phyloP scores from a whole-genome alignment of 345 rosid species.

The Populus deltoides region DNA sequence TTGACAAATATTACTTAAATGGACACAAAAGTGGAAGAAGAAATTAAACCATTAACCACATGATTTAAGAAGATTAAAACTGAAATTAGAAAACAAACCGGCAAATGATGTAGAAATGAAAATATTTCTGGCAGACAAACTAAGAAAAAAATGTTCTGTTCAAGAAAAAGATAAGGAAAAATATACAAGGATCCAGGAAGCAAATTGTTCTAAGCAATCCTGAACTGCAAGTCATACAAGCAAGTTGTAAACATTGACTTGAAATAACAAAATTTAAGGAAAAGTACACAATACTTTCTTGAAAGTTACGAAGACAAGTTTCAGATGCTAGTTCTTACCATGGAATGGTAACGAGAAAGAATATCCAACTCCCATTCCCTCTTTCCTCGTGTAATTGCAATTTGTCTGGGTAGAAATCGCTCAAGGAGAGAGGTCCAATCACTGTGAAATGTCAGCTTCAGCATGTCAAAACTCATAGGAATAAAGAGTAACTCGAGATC shows the following conservation, averaged over 20 bases:
- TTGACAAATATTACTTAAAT: background rate
- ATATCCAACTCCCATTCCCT: constrained; percentile 95
- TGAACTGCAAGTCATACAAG: background rate
- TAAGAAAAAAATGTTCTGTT: background rate
- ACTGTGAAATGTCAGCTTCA: constrained; percentile 31
- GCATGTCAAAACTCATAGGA: background rate
- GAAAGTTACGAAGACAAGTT: background rate
- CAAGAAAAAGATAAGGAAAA: background rate
- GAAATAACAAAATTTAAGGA: background rate
- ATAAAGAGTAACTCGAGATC: background rate
- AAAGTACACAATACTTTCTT: background rate
- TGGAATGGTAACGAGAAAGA: constrained; percentile 75
- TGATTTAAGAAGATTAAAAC: background rate
- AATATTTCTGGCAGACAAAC: background rate
- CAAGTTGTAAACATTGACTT: background rate
- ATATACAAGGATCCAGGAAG: background rate
- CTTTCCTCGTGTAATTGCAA: constrained; percentile 92
- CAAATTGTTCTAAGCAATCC: background rate
- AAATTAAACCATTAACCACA: background rate
- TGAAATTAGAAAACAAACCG: background rate
- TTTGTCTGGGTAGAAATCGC: constrained; percentile 85
- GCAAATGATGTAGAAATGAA: background rate
- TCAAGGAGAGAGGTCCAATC: constrained; percentile 93
- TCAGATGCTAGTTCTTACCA: constrained; percentile 50
- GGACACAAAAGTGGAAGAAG: background rate